phyloP scores from a whole-genome alignment of 2,329 filamentous ascomycete genomes.

The Fusarium sp. region DNA sequence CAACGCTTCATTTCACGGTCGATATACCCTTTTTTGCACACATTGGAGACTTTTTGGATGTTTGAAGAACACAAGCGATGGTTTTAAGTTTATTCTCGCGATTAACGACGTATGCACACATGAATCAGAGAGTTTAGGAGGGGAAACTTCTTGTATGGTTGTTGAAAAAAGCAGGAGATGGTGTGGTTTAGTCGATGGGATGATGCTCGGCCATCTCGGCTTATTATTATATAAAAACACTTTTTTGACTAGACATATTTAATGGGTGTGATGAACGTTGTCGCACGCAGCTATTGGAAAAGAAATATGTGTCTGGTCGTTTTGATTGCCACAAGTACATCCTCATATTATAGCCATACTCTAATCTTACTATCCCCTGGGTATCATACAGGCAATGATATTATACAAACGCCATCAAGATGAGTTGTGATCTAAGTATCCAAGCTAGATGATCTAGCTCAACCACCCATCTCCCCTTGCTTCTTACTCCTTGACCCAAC shows the following conservation, averaged over 20 bases:
- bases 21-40: conserved; percentile 45
- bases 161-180: conserved; percentile 14
- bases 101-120: conserved; percentile 43
- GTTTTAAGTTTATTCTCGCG: conserved; percentile 32
- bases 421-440: background rate
- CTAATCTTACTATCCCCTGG: conserved; percentile 13
- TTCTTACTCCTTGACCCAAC: conserved; percentile 70
- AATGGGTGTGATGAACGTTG: conserved; percentile 27
- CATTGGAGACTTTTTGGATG: conserved; percentile 36
- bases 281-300: conserved; percentile 17
- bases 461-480: background rate
- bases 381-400: conserved; percentile 32
- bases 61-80: conserved; percentile 39
- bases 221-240: conserved; percentile 30
- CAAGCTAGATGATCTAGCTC: conserved; percentile 4
- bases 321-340: background rate
- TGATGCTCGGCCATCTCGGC: conserved; percentile 25
- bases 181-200: conserved; percentile 23
- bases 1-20: conserved; percentile 43
- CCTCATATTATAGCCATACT: background rate
- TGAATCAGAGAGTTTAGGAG: conserved; percentile 27
- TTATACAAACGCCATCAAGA: conserved; percentile 24
- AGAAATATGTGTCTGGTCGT: conserved; percentile 33
- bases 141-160: conserved; percentile 17
- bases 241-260: conserved; percentile 38